A percentile compares a stretch with the other conserved stretches of the same genome.
Evolutionary conservation across 768 basidiomycete species (phyloP).

Genomic region (Trametes sanguinea): DNA sequence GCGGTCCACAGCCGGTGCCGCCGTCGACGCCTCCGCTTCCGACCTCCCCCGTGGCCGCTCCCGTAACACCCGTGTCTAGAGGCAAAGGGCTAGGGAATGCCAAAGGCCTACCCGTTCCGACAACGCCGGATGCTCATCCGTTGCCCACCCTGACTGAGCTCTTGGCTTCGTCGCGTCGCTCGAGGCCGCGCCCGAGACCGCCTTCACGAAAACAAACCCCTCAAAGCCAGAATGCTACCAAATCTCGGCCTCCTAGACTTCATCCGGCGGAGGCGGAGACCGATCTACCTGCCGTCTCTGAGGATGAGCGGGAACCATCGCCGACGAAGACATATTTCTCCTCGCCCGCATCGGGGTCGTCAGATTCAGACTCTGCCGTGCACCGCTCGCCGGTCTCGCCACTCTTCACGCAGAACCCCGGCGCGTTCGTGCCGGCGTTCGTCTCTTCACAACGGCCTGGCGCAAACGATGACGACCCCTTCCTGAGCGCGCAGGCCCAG

Average conservation of each 20-base stretch:
- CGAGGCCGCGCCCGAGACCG: slow-evolving; percentile 35
- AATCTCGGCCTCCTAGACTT: background rate
- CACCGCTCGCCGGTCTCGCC: slow-evolving; percentile 39
- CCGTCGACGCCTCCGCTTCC: slow-evolving; percentile 35
- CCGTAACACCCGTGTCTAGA: slow-evolving; percentile 20
- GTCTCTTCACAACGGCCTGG: slow-evolving; percentile 38
- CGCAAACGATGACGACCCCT: slow-evolving; percentile 20
- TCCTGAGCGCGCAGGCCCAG: slow-evolving; percentile 1
- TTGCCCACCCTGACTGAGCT: slow-evolving; percentile 47
- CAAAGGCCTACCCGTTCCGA: slow-evolving; percentile 28
- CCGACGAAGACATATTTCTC: slow-evolving; percentile 42
- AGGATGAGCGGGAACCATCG: slow-evolving; percentile 26
- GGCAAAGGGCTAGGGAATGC: slow-evolving; percentile 28
- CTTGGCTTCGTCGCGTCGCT: slow-evolving; percentile 45
- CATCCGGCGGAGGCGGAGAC: slow-evolving; percentile 7
- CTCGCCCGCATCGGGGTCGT: slow-evolving; percentile 37
- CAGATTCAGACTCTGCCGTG: slow-evolving; percentile 26
- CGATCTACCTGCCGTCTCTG: slow-evolving; percentile 12
- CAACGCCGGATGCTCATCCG: slow-evolving; percentile 32
- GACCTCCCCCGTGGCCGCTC: slow-evolving; percentile 32
- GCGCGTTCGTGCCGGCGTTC: slow-evolving; percentile 39
- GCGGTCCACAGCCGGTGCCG: slow-evolving; percentile 20
- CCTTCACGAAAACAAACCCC: slow-evolving; percentile 30
- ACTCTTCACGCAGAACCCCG: slow-evolving; percentile 38
- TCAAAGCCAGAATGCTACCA: background rate